Conservation (phyloP, 2,329 filamentous ascomycete species). For the Aspergillus candidus region DNA sequence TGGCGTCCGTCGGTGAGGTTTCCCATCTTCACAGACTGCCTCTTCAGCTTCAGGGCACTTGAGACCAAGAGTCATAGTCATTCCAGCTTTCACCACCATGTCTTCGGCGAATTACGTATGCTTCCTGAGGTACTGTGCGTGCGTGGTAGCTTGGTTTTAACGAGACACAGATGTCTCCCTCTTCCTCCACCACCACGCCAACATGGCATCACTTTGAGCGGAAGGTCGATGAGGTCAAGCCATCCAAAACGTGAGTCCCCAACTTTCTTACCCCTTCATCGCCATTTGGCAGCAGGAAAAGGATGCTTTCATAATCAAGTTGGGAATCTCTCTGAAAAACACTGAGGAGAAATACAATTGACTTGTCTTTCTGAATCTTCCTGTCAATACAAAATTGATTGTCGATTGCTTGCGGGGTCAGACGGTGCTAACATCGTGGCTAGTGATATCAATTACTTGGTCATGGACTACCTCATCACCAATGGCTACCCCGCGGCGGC, state of each 20-base stretch:
- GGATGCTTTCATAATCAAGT: constrained; percentile 64
- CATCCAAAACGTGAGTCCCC: constrained; percentile 75
- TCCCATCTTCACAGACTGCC: constrained; percentile 30
- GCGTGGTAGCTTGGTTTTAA: constrained; percentile 31
- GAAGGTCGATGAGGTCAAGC: constrained; percentile 76
- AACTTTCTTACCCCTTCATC: constrained; percentile 1
- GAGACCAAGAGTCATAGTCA: constrained; percentile 5
- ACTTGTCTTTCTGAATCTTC: constrained; percentile 64
- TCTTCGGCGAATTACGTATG: constrained; percentile 39
- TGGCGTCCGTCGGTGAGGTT: constrained; percentile 32
- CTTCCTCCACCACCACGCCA: constrained; percentile 65
- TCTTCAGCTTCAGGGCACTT: constrained; percentile 14
- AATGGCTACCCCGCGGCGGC: constrained; percentile 92
- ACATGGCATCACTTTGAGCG: constrained; percentile 69
- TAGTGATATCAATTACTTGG: constrained; percentile 91
- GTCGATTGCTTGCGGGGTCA: neutral
- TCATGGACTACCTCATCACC: constrained; percentile 94
- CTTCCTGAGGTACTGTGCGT: constrained; percentile 29
- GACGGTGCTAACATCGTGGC: constrained; percentile 24
- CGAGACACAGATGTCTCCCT: constrained; percentile 58
- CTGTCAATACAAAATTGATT: constrained; percentile 3
- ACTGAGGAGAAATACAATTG: constrained; percentile 81
- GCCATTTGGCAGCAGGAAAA: constrained; percentile 63
- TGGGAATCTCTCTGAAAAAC: constrained; percentile 99
- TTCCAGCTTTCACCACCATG: constrained; percentile 26